phyloP scores from a whole-genome alignment of 2,329 filamentous ascomycete species.

The Aspergillus sp. region DNA sequence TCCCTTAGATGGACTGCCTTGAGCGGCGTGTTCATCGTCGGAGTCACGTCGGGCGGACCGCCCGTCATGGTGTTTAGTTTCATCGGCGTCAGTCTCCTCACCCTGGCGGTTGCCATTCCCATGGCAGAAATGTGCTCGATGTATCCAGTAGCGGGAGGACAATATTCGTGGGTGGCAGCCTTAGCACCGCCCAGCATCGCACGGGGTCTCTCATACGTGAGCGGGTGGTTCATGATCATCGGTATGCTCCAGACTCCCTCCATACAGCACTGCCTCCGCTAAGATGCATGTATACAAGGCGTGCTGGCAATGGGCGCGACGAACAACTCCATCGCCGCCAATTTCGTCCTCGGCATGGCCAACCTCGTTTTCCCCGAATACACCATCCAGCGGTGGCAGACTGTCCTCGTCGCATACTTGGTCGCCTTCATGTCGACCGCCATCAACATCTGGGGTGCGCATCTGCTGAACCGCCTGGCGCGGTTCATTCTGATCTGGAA shows the following conservation, averaged over 20 bases:
- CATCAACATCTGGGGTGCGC: slow-evolving; percentile 52
- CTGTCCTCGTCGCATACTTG: slow-evolving; percentile 52
- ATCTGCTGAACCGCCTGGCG: slow-evolving; percentile 53
- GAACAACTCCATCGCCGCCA: slow-evolving; percentile 55
- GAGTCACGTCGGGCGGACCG: slow-evolving; percentile 55
- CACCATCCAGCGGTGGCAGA: slow-evolving; percentile 57
- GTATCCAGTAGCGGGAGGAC: slow-evolving; percentile 57
- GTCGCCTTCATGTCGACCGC: slow-evolving; percentile 46
- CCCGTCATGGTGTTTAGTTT: slow-evolving; percentile 61
- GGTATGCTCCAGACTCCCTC: slow-evolving; percentile 24
- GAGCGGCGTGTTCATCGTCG: slow-evolving; percentile 56
- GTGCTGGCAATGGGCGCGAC: slow-evolving; percentile 55
- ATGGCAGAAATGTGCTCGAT: slow-evolving; percentile 61
- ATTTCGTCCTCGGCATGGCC: slow-evolving; percentile 56
- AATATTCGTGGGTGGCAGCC: slow-evolving; percentile 60
- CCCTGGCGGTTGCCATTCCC: slow-evolving; percentile 55
- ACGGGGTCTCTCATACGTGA: slow-evolving; percentile 45
- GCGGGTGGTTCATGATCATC: slow-evolving; percentile 52
- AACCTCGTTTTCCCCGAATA: slow-evolving; percentile 53
- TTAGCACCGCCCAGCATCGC: slow-evolving; percentile 51
- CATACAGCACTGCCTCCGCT: not conserved
- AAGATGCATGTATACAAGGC: slow-evolving; percentile 26
- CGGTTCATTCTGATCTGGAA: slow-evolving; percentile 55
- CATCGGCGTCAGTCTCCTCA: slow-evolving; percentile 52
- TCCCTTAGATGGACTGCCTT: slow-evolving; percentile 53